These are phyloP conservation scores for Aegilops bicornis DNA, from an alignment of 176 grass and related monocot genomes.

Conservation along the genomic window DNA sequence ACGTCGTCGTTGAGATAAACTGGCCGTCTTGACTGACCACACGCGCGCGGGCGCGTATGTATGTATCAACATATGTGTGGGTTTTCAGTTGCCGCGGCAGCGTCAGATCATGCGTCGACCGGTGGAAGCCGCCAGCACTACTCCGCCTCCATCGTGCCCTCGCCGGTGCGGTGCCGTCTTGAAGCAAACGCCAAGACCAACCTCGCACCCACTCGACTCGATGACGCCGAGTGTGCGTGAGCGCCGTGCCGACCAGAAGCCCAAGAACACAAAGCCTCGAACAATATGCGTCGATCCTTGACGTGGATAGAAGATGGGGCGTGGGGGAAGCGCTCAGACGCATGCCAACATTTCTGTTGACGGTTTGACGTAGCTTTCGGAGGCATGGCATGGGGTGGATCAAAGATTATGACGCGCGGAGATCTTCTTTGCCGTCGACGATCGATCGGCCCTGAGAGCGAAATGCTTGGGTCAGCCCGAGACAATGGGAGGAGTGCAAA, in stretches of 20 bases:
- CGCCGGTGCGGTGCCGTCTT: neutral
- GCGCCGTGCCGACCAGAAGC: no score
- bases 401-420: neutral
- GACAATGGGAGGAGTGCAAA: no score
- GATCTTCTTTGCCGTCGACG: neutral
- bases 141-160: neutral
- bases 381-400: neutral
- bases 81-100: slow-evolving; percentile 16
- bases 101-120: slow-evolving; percentile 9
- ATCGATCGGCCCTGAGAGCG: neutral
- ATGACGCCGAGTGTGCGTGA: neutral
- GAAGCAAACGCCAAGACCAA: slow-evolving; percentile 1
- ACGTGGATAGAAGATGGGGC: neutral
- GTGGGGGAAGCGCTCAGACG: neutral
- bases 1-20: slow-evolving; percentile 17
- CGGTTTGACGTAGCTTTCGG: slow-evolving; percentile 47
- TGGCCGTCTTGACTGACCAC: neutral
- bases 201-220: neutral
- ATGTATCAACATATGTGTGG: neutral
- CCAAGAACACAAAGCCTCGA: no score
- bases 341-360: neutral
- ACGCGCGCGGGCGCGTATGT: neutral
- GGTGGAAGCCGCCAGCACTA: neutral
- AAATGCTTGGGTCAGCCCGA: neutral
- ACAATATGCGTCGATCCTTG: neutral